phyloP scores from a whole-genome alignment of 1,139 yeast genomes.

The Geotrichum klebahnii region DNA sequence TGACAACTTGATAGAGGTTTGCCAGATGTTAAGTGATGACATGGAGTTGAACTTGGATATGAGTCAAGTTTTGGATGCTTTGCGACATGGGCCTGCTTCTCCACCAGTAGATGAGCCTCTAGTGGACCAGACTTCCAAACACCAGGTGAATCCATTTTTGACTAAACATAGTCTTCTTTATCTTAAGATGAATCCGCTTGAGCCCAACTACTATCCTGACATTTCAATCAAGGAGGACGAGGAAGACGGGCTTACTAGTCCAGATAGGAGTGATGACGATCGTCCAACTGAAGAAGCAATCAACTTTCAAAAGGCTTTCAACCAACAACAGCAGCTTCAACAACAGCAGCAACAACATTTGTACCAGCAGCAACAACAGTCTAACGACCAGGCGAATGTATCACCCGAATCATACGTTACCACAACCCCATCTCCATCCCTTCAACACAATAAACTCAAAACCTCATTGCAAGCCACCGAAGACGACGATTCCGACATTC shows the following conservation, averaged over 20 bases:
- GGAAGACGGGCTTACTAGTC: constrained; percentile 9
- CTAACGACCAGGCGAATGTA: background rate
- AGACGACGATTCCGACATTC: background rate
- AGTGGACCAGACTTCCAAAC: background rate
- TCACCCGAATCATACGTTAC: too few relatives aligned
- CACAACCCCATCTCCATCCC: too few relatives aligned
- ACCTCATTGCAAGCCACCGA: background rate
- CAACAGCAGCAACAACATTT: background rate
- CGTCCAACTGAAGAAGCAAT: background rate
- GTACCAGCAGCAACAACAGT: background rate
- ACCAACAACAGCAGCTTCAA: background rate
- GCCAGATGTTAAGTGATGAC: constrained; percentile 9
- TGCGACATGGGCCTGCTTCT: constrained; percentile 8
- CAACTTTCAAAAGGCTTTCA: background rate
- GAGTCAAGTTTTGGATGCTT: background rate
- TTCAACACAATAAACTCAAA: background rate
- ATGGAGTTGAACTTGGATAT: background rate
- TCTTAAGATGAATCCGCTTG: constrained; percentile 2
- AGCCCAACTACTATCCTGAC: constrained; percentile 10
- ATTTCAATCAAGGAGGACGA: background rate
- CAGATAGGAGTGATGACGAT: background rate
- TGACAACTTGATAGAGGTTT: constrained; percentile 13
- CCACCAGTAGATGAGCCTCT: constrained; percentile 11
- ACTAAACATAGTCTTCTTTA: constrained; percentile 7
- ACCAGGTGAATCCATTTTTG: constrained; percentile 6